Evolutionary conservation across 2,329 filamentous ascomycete species (phyloP).

Genomic region (Trichoderma aggressivum): DNA sequence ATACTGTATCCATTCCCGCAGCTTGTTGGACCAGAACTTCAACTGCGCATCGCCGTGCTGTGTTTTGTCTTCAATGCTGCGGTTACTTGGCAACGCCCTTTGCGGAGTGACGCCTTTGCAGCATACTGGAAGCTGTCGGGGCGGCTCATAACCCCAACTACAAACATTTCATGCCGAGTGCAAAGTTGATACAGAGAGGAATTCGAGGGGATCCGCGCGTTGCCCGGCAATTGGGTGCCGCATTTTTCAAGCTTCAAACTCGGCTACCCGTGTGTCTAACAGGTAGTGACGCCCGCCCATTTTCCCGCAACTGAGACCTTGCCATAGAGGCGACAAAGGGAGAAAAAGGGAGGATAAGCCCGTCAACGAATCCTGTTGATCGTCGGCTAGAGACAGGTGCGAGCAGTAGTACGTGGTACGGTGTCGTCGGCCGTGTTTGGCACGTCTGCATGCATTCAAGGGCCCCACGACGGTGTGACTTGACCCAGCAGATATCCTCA

Average conservation of each 20-base stretch:
- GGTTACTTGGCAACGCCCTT: not conserved
- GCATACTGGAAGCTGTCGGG: not conserved
- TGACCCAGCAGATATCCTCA: slow-evolving; percentile 2
- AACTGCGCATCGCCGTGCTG: not conserved
- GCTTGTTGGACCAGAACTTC: not conserved
- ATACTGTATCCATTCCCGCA: not conserved
- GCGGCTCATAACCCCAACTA: not conserved
- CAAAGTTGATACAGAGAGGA: not conserved
- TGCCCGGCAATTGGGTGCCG: not conserved
- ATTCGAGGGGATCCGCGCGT: not conserved
- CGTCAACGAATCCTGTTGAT: not conserved
- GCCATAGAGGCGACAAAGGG: not conserved
- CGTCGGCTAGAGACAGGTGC: not conserved
- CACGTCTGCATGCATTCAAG: not conserved
- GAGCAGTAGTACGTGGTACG: not conserved
- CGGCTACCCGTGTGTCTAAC: too few species aligned
- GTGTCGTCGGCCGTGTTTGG: not conserved
- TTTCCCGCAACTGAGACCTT: not conserved
- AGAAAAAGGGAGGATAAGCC: not conserved
- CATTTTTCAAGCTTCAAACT: not conserved
- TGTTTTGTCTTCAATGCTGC: not conserved
- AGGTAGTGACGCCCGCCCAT: too few species aligned
- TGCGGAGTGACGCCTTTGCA: not conserved
- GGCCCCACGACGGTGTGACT: slow-evolving; percentile 4
- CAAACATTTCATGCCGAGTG: not conserved